Conservation (phyloP, 2,329 filamentous ascomycete species). For the Fusarium sp. region DNA sequence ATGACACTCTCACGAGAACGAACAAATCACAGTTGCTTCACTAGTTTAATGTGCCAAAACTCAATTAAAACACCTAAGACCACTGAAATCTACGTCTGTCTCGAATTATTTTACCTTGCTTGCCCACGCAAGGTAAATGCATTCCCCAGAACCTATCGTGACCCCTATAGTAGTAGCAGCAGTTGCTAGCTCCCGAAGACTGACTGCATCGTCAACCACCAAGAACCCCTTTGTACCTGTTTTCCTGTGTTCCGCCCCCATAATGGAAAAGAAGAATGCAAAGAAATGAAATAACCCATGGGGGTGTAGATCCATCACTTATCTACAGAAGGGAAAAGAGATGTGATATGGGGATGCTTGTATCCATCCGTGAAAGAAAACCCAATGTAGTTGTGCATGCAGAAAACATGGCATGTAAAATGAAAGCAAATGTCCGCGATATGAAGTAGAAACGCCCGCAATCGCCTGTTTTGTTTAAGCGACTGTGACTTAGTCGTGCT, state of each 20-base stretch:
- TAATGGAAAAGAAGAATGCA: constrained; percentile 26
- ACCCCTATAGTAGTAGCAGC: constrained; percentile 11
- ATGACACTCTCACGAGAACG: constrained; percentile 17
- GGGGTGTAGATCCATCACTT: constrained; percentile 12
- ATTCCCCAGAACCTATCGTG: constrained; percentile 29
- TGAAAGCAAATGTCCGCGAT: constrained; percentile 24
- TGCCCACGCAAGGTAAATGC: not conserved
- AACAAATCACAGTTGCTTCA: constrained; percentile 3
- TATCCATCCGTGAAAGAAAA: constrained; percentile 30
- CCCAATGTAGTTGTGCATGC: constrained; percentile 19
- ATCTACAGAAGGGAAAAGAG: constrained; percentile 31
- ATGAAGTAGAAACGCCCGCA: constrained; percentile 25
- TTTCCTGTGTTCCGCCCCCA: constrained; percentile 16
- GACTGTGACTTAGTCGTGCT: constrained; percentile 6
- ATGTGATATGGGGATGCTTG: constrained; percentile 10
- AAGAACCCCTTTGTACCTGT: constrained; percentile 18
- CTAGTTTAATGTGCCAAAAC: constrained; percentile 8
- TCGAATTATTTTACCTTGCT: constrained; percentile 11
- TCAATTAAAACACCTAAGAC: constrained; percentile 21
- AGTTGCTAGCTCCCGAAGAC: constrained; percentile 7
- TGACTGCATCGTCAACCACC: constrained; percentile 15
- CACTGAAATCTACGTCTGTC: constrained; percentile 28
- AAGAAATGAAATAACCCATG: constrained; percentile 22
- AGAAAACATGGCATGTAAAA: constrained; percentile 19
- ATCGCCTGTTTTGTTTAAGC: constrained; percentile 2